Evolutionary conservation across 345 rosid genomes (phyloP), one percentile per base, ranked within the genome.

Genomic region (Gossypium herbaceum): DNA sequence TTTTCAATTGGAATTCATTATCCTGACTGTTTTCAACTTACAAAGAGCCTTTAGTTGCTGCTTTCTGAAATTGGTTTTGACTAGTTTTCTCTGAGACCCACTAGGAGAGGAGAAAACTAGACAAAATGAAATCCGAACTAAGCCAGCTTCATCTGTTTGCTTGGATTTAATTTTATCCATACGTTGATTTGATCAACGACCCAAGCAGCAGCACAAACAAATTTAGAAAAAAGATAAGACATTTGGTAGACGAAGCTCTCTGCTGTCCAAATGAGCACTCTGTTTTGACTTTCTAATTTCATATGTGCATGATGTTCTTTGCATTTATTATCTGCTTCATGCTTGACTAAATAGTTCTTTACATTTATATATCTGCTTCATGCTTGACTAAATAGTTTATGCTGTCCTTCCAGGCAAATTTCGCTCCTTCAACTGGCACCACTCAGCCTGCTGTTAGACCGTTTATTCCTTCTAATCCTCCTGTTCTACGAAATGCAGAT

Each of bases 381-480:
- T 55, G 64, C 20, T 72, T 72, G 20, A 56, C 39, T 72, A 29
- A 57, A 19, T 56, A n/a, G 15, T 29, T 61, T 73, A 39, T 17
- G 44, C 69, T 74, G 24, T 83, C 54, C 71, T 68, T 87, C 81
- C 80, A 90, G 95, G 76, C 81, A 79, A 81, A 78, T 79, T 90
- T 87, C 67, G 78, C 85, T 75, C 85, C 92, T 25, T 9, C 64
- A 41, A 86, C 89, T 58, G 85, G 73, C 51, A 75, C 79, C 80
- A 68, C 82, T 70, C 95, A 92, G 83, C 86, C 86, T 63, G 70
- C 87, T 20, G 78, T 84, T 41, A 92, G 91, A 86, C 76, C 95
- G 12, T 96, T 96, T 74, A 85, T 90, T 75, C 99, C 99, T 78
- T 84, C 97, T 47, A 86, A 89, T 81, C 92, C 88, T 77, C 82